These are phyloP conservation scores for Coemansia sp. DNA, from an alignment of 192 early-diverging fungal species.

Conservation along the genomic window DNA sequence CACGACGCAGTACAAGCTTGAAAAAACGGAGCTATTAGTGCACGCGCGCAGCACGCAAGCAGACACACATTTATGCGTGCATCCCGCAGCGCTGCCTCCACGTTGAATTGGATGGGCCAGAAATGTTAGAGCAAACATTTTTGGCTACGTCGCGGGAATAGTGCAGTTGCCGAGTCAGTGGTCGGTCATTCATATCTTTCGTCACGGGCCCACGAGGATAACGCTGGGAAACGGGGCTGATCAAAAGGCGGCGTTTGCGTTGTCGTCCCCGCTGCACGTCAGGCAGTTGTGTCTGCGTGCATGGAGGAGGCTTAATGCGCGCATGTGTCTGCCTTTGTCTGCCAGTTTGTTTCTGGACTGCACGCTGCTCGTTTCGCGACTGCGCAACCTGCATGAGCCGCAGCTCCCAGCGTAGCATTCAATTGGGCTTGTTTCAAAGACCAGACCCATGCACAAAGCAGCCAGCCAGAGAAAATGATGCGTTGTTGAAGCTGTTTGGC, in stretches of 20 bases:
- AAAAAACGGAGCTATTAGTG: background rate
- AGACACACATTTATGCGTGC: background rate
- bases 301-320: slow-evolving; percentile 1
- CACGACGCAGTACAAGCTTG: slow-evolving; percentile 4
- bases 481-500: no score
- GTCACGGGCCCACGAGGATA: background rate
- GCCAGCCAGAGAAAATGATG: background rate
- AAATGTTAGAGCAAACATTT: background rate
- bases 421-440: background rate
- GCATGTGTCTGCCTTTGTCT: background rate
- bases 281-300: background rate
- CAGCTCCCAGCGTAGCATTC: no score
- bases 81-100: background rate
- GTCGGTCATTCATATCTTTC: background rate
- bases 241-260: slow-evolving; percentile 2
- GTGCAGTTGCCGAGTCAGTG: background rate
- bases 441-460: background rate
- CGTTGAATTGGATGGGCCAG: background rate
- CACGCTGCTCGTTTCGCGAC: background rate
- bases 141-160: background rate
- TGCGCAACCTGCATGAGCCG: background rate
- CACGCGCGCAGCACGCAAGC: background rate
- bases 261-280: background rate
- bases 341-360: slow-evolving; percentile 1
- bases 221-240: background rate